Evolutionary conservation across 495 filamentous ascomycete species (phyloP).

Genomic region (Clohesyomyces aquaticus): DNA sequence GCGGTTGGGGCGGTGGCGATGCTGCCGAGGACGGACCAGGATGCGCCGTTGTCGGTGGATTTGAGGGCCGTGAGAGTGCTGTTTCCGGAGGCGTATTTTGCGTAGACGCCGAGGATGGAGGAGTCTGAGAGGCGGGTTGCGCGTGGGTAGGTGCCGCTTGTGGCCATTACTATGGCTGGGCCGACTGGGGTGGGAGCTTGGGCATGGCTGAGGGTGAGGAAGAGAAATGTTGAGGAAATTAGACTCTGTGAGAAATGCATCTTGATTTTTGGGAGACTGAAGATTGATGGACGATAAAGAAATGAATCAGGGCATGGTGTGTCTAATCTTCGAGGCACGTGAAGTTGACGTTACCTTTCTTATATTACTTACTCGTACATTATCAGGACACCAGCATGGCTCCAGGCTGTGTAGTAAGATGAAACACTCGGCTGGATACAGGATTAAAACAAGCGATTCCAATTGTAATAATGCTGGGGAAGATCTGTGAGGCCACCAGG

Average conservation of each 20-base stretch:
- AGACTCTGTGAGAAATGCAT: conserved; percentile 9
- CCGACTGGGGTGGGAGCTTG: conserved; percentile 10
- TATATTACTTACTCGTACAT: too few species aligned
- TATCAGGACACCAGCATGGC: neutral
- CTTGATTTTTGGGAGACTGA: neutral
- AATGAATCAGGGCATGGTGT: neutral
- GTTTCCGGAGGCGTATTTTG: conserved; percentile 43
- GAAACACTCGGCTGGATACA: neutral
- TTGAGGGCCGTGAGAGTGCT: conserved; percentile 48
- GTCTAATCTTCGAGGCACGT: too few species aligned
- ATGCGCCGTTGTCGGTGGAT: conserved; percentile 51
- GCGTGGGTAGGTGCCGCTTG: conserved; percentile 56
- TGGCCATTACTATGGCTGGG: conserved; percentile 18
- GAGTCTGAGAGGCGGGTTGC: conserved; percentile 50
- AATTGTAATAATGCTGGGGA: neutral
- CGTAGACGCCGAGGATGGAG: conserved; percentile 53
- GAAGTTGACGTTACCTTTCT: too few species aligned
- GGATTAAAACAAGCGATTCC: neutral
- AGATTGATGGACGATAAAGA: neutral
- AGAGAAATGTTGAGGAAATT: neutral
- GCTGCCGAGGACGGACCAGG: conserved; percentile 49
- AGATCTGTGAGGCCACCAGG: neutral
- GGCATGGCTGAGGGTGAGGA: conserved; percentile 4
- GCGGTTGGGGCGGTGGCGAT: conserved; percentile 38
- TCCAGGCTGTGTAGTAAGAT: neutral